Percentiles rank a stretch among this genome's conserved stretches.
Conservation (phyloP, 371 early-diverging fungal species). For the Cokeromyces recurvatus region DNA sequence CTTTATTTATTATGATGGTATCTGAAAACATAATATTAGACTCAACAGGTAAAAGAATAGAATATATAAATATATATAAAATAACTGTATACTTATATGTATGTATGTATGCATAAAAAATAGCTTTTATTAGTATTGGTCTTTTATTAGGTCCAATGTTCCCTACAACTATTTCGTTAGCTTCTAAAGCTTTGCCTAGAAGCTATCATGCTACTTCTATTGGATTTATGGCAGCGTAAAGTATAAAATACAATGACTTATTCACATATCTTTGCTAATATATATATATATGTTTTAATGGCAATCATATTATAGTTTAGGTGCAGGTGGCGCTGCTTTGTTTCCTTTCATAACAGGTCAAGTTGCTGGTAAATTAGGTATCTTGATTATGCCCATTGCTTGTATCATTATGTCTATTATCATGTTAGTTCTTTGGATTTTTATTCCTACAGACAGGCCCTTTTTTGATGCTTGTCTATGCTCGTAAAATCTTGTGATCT, state of each 20-base stretch:
- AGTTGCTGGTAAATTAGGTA: slow-evolving; percentile 26
- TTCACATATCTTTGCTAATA: too few relatives aligned
- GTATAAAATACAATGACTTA: not conserved
- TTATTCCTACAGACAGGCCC: slow-evolving; percentile 25
- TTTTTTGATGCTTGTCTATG: slow-evolving; percentile 14
- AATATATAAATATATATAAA: not conserved
- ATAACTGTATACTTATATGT: too few relatives aligned
- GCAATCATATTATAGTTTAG: slow-evolving; percentile 23
- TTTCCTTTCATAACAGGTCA: slow-evolving; percentile 33
- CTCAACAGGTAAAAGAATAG: slow-evolving; percentile 11
- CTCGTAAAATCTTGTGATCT: not conserved
- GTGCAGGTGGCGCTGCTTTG: slow-evolving; percentile 33
- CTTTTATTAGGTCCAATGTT: slow-evolving; percentile 33
- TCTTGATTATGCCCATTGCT: slow-evolving; percentile 22
- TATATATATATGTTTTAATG: too few relatives aligned
- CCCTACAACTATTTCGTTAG: slow-evolving; percentile 29
- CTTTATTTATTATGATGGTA: slow-evolving; percentile 10
- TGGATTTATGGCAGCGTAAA: slow-evolving; percentile 33
- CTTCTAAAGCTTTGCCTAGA: slow-evolving; percentile 28
- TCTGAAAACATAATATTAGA: slow-evolving; percentile 10
- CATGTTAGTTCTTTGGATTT: slow-evolving; percentile 26
- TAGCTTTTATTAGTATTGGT: slow-evolving; percentile 20
- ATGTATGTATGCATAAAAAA: too few relatives aligned
- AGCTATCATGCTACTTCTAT: slow-evolving; percentile 29
- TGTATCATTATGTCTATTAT: slow-evolving; percentile 16